These are phyloP conservation scores for Trichosporon faecale DNA, from an alignment of 1,284 basidiomycete genomes.

Conservation along the genomic window DNA sequence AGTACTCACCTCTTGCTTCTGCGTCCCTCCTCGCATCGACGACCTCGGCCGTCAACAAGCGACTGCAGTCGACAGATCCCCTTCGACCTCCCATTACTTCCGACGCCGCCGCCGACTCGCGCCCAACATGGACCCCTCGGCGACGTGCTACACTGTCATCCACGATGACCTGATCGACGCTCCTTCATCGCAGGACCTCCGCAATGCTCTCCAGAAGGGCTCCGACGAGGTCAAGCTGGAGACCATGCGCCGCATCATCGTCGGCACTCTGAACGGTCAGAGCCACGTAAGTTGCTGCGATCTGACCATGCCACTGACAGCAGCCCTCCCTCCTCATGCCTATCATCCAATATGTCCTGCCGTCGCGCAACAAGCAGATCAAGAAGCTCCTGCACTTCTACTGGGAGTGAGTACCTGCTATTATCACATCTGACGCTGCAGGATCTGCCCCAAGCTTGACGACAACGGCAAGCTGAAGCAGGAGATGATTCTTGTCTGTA, in stretches of 20 bases:
- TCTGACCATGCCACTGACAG: not conserved
- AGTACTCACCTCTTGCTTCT: not conserved
- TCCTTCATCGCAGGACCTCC: constrained; percentile 78
- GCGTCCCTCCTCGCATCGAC: not conserved
- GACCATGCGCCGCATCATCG: constrained; percentile 91
- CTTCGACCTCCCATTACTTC: not conserved
- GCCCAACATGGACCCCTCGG: constrained; percentile 48
- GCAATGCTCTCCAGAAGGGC: constrained; percentile 86
- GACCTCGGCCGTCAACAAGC: not conserved
- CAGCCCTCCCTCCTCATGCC: constrained; percentile 93
- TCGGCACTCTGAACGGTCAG: constrained; percentile 93
- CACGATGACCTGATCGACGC: constrained; percentile 70
- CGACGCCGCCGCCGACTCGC: constrained; percentile 15
- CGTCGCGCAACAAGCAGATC: constrained; percentile 90
- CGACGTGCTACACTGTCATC: constrained; percentile 77
- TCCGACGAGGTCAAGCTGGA: constrained; percentile 93
- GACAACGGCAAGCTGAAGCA: constrained; percentile 97
- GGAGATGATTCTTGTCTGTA: constrained; percentile 99
- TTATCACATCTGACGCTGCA: constrained; percentile 17
- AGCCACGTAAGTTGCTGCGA: constrained; percentile 56
- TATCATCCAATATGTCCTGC: constrained; percentile 96
- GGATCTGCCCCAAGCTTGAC: constrained; percentile 94
- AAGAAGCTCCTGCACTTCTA: constrained; percentile 99
- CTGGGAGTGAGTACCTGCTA: constrained; percentile 67
- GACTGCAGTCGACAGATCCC: constrained; percentile 5